Conservation (phyloP, 2,329 filamentous ascomycete species). For the Botrytis fragariae region DNA sequence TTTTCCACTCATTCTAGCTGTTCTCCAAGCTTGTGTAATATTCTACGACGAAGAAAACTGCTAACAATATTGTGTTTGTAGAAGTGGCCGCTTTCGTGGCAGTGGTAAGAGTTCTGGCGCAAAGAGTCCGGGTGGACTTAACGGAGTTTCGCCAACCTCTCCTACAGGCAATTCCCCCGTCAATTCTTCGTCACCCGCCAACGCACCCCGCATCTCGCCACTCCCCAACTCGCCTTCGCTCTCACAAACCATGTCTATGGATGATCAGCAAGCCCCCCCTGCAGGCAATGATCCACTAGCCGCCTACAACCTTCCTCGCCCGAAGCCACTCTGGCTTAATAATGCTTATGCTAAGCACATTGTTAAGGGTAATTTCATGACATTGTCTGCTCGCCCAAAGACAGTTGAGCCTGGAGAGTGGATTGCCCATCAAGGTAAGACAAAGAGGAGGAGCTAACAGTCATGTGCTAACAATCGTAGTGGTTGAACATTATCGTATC, state of each 20-base stretch:
- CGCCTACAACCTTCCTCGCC: conserved; percentile 63
- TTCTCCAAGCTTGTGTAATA: neutral
- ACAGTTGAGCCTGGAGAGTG: conserved; percentile 93
- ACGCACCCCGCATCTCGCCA: conserved; percentile 58
- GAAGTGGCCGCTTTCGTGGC: conserved; percentile 59
- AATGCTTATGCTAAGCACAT: conserved; percentile 77
- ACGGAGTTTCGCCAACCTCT: conserved; percentile 49
- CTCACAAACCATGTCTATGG: conserved; percentile 66
- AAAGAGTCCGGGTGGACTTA: conserved; percentile 51
- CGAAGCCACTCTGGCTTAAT: conserved; percentile 72
- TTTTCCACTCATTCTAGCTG: neutral
- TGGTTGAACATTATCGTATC: conserved; percentile 88
- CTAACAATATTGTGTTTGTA: conserved; percentile 38
- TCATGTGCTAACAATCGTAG: conserved; percentile 46
- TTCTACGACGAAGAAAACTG: neutral
- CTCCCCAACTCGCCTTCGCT: conserved; percentile 63
- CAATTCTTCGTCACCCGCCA: conserved; percentile 49
- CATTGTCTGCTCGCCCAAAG: conserved; percentile 85
- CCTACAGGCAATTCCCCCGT: conserved; percentile 46
- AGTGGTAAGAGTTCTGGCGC: conserved; percentile 51
- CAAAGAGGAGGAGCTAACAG: conserved; percentile 26
- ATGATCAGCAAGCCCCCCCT: conserved; percentile 46
- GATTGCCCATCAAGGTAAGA: conserved; percentile 87
- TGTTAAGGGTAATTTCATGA: conserved; percentile 97
- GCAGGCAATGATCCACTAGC: conserved; percentile 51